phyloP scores from a whole-genome alignment of 805 yeast species.

The Sugiyamaella mastotermitis region DNA sequence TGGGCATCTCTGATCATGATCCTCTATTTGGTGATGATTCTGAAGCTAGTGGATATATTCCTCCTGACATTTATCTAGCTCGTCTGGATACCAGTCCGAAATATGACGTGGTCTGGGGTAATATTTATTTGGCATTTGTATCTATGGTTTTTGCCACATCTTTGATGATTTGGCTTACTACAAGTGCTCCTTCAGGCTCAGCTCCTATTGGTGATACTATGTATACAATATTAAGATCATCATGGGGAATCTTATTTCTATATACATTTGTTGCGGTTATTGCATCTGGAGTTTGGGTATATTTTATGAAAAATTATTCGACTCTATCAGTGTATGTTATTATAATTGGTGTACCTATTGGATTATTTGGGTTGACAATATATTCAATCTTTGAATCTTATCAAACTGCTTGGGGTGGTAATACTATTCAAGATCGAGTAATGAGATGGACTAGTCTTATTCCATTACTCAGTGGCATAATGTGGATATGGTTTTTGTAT shows the following conservation, averaged over 20 bases:
- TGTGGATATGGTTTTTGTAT: slow-evolving; percentile 27
- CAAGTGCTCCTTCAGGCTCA: slow-evolving; percentile 20
- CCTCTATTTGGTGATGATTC: slow-evolving; percentile 7
- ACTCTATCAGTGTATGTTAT: slow-evolving; percentile 23
- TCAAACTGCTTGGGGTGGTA: slow-evolving; percentile 26
- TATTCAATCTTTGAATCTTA: slow-evolving; percentile 29
- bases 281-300: slow-evolving; percentile 26
- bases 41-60: not conserved
- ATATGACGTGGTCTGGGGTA: slow-evolving; percentile 24
- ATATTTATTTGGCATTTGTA: slow-evolving; percentile 21
- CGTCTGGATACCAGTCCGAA: slow-evolving; percentile 4
- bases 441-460: slow-evolving; percentile 29
- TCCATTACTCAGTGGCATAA: slow-evolving; percentile 22
- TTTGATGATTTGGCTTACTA: slow-evolving; percentile 24
- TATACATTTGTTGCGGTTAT: slow-evolving; percentile 23
- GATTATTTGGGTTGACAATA: slow-evolving; percentile 21
- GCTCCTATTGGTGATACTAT: slow-evolving; percentile 26
- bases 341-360: slow-evolving; percentile 26
- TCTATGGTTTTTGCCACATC: slow-evolving; percentile 28
- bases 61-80: not conserved
- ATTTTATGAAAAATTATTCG: slow-evolving; percentile 23
- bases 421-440: slow-evolving; percentile 25
- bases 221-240: slow-evolving; percentile 22
- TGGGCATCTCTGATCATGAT: not conserved
- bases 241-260: slow-evolving; percentile 19